Evolutionary conservation across 1,139 yeast species (phyloP), one percentile per base, ranked within the genome.

Genomic region (Pichia sp.): DNA sequence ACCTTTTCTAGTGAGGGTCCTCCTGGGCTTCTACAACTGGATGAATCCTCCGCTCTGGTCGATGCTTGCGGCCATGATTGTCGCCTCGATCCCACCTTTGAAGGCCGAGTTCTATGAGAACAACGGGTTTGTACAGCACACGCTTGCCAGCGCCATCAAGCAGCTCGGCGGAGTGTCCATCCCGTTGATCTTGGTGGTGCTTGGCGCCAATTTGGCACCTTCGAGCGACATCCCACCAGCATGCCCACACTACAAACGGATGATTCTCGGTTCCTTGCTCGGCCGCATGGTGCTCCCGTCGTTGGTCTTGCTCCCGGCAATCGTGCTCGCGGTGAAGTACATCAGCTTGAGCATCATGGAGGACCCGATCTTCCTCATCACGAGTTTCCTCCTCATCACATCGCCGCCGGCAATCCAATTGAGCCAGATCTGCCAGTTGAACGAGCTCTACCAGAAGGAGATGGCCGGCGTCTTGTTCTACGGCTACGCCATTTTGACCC

Each of bases 1-100:
- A 8, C 34, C 54, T 8, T 16, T 48, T n/a, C 23, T 46, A 1
- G 26, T 21, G 3, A 53, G 31, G 40, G 18, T 41, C 10, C 18
- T 51, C 8, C 47, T 46, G 5, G 57, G 53, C 47, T 49, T 67
- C 23, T 19, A 54, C 10, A 46, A 60, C 9, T 59, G 61, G 49
- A 89, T 93, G 96, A 93, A 93, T 68, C 97, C 98, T 10, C 99
- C 99, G 9, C 74, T 93, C 57, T 93, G 90, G 76, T 85, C 98
- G 12, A 93, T 93, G 98, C 68, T 88, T 25, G 69, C 85, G 1
- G 84, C 97, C 9, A 82, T 93, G 19, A 57, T 87, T 25, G 91
- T 93, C 51, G 99, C 98, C 1, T 80, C 95, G 0, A 74, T 88
- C 18, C 89, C 95, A 3, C 72, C 76, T 2, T 66, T 91, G 28